These are phyloP conservation scores for Beauveria scarabaeidicola DNA, from an alignment of 2,329 filamentous ascomycete genomes.

Conservation along the genomic window DNA sequence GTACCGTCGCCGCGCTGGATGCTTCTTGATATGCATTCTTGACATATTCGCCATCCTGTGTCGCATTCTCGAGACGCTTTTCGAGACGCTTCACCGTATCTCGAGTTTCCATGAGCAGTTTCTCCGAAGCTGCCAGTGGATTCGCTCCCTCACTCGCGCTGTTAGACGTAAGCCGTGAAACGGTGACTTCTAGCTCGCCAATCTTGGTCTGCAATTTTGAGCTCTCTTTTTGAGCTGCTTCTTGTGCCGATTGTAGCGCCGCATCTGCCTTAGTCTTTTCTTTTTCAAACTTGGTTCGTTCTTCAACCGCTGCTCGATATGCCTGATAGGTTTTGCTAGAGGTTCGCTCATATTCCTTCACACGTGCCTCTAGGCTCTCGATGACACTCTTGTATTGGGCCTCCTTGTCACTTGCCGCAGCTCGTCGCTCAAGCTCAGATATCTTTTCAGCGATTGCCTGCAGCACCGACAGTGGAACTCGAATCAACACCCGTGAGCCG, in stretches of 20 bases:
- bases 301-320: constrained; percentile 41
- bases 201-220: constrained; percentile 30
- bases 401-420: constrained; percentile 22
- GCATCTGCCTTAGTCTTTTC: constrained; percentile 34
- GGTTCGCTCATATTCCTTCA: constrained; percentile 37
- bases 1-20: constrained; percentile 37
- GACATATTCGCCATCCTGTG: constrained; percentile 47
- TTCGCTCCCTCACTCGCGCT: constrained; percentile 18
- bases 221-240: constrained; percentile 24
- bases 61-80: constrained; percentile 30
- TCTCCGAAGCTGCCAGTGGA: constrained; percentile 20
- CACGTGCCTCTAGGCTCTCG: constrained; percentile 34
- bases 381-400: constrained; percentile 33
- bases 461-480: constrained; percentile 26
- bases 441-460: constrained; percentile 30
- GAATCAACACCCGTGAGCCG: constrained; percentile 17
- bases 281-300: constrained; percentile 39
- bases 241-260: constrained; percentile 20
- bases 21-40: constrained; percentile 52
- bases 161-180: constrained; percentile 21
- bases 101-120: constrained; percentile 28
- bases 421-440: constrained; percentile 22
- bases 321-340: constrained; percentile 36
- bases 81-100: constrained; percentile 33
- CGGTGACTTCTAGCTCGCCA: constrained; percentile 26